Percentiles rank a stretch among this genome's conserved stretches.
Conservation (phyloP, 23 red algal species). For the Gracilaria domingensis region DNA sequence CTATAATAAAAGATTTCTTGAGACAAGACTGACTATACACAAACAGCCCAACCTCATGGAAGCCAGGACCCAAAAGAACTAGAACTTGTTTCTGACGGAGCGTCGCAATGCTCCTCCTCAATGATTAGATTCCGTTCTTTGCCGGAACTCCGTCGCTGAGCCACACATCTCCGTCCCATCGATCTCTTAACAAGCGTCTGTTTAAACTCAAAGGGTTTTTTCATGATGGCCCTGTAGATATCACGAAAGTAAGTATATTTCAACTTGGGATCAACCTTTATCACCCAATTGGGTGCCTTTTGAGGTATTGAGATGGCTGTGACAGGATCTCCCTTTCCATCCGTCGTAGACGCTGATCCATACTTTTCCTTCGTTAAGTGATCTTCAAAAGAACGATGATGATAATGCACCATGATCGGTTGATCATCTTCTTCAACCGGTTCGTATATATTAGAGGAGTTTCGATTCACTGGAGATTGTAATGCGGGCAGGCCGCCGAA, state of each 20-base stretch:
- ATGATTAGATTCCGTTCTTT: neutral
- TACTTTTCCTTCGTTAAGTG: slow-evolving; percentile 8
- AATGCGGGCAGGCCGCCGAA: neutral
- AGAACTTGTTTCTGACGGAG: neutral
- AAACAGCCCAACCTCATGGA: too few relatives aligned
- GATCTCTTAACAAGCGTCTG: neutral
- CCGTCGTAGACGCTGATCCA: slow-evolving; percentile 21
- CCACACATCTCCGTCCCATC: slow-evolving; percentile 12
- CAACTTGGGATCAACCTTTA: neutral
- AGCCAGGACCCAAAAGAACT: neutral
- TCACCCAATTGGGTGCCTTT: slow-evolving; percentile 10
- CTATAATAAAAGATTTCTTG: too few relatives aligned
- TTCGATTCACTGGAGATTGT: neutral
- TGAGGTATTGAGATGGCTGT: neutral
- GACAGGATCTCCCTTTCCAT: neutral
- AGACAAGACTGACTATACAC: too few relatives aligned
- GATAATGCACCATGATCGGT: slow-evolving; percentile 38
- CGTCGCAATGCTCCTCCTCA: slow-evolving; percentile 16
- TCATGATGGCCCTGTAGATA: slow-evolving; percentile 7
- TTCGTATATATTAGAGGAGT: slow-evolving; percentile 8
- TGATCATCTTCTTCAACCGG: slow-evolving; percentile 43
- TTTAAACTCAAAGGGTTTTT: slow-evolving; percentile 1
- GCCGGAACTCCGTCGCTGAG: neutral
- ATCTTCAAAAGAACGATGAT: slow-evolving; percentile 24
- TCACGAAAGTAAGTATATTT: slow-evolving; percentile 21